These are phyloP conservation scores for Penicillium parvum DNA, from an alignment of 495 filamentous ascomycete genomes.

Conservation along the genomic window DNA sequence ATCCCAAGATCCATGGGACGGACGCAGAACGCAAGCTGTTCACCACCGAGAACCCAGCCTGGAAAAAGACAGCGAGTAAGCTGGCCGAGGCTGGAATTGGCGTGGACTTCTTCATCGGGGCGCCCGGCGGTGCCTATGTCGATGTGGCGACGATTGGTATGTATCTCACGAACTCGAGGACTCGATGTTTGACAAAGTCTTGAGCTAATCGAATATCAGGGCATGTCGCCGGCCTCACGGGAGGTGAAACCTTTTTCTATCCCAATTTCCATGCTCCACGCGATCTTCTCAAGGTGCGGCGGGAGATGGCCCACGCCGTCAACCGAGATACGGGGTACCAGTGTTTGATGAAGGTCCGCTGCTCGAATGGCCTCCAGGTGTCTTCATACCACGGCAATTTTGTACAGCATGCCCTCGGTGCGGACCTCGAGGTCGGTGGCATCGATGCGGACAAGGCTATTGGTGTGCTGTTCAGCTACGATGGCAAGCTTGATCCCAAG, in stretches of 20 bases:
- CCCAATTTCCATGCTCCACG: conserved; percentile 88
- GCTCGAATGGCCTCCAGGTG: conserved; percentile 93
- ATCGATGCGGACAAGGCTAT: conserved; percentile 93
- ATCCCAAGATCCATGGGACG: conserved; percentile 77
- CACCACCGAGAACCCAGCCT: conserved; percentile 80
- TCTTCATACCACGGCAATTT: conserved; percentile 94
- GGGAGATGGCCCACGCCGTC: conserved; percentile 84
- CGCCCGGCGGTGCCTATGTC: conserved; percentile 82
- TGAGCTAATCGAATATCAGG: conserved; percentile 26
- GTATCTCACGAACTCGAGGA: too few relatives aligned
- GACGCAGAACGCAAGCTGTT: conserved; percentile 92
- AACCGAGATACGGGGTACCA: conserved; percentile 92
- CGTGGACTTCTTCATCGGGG: conserved; percentile 89
- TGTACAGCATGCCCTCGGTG: conserved; percentile 86
- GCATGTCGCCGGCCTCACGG: conserved; percentile 55
- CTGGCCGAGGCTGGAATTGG: conserved; percentile 87
- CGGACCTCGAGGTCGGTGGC: conserved; percentile 90
- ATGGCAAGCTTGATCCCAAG: conserved; percentile 94
- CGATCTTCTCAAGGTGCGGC: conserved; percentile 75
- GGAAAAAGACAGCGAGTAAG: conserved; percentile 76
- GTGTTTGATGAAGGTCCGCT: conserved; percentile 97
- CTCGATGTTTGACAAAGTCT: too few relatives aligned
- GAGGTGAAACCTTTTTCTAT: conserved; percentile 93
- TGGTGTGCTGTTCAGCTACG: conserved; percentile 89
- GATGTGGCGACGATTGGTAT: conserved; percentile 92